These are phyloP conservation scores for Leccinum sublutescens DNA, from an alignment of 768 basidiomycete species.

Conservation along the genomic window DNA sequence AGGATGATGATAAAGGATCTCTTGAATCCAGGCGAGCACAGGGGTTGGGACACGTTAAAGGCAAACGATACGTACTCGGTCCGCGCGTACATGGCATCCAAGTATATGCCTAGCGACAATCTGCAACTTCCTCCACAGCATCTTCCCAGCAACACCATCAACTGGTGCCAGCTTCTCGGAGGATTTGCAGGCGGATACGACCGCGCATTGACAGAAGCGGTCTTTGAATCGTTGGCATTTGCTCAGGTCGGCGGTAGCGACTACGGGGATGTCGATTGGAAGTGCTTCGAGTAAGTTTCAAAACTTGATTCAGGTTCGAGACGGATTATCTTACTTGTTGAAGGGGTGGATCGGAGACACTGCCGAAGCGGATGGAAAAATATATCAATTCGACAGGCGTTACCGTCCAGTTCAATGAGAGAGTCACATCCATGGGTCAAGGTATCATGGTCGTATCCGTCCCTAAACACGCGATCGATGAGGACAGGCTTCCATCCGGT, in stretches of 20 bases:
- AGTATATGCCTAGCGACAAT: conserved; percentile 24
- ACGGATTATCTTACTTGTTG: not conserved
- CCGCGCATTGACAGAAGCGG: conserved; percentile 33
- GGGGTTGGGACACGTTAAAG: conserved; percentile 29
- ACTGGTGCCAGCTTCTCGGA: conserved; percentile 34
- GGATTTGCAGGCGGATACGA: conserved; percentile 34
- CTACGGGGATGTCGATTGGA: conserved; percentile 23
- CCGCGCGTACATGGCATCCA: conserved; percentile 24
- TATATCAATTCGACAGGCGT: conserved; percentile 7
- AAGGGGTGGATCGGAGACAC: conserved; percentile 25
- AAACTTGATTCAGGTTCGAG: not conserved
- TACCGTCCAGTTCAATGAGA: conserved; percentile 14
- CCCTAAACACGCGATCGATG: not conserved
- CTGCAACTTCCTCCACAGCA: conserved; percentile 18
- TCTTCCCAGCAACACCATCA: conserved; percentile 24
- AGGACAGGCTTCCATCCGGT: not conserved
- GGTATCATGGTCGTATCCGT: conserved; percentile 3
- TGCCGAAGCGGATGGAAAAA: conserved; percentile 25
- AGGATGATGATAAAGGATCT: conserved; percentile 23
- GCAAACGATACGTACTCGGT: conserved; percentile 31
- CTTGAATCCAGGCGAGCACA: not conserved
- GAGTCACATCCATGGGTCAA: conserved; percentile 22
- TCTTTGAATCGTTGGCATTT: conserved; percentile 33
- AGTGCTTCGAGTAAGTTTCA: conserved; percentile 31
- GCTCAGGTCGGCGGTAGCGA: not conserved